phyloP scores from a whole-genome alignment of 768 basidiomycete genomes.

The Podaxis rugospora region DNA sequence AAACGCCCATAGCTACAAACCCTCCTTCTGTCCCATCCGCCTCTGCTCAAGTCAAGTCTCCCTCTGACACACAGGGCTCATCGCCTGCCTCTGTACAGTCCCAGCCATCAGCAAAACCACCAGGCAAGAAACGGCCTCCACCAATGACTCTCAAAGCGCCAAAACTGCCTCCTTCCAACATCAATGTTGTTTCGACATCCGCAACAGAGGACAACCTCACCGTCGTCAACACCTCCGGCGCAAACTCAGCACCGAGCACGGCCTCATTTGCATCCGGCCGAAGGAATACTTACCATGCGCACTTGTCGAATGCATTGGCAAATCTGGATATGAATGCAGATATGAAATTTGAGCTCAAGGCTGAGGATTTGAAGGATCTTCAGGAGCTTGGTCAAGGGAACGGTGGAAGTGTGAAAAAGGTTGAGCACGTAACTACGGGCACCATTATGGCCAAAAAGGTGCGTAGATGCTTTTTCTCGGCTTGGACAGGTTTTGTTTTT shows the following conservation, averaged over 20 bases:
- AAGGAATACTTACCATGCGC: slow-evolving; percentile 73
- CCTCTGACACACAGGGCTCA: too few species aligned
- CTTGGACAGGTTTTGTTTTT: neutral
- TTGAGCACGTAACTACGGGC: slow-evolving; percentile 86
- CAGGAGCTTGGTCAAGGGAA: slow-evolving; percentile 94
- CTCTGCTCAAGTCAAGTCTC: too few species aligned
- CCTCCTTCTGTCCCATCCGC: slow-evolving; percentile 13
- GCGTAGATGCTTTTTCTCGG: slow-evolving; percentile 20
- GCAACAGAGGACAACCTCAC: slow-evolving; percentile 30
- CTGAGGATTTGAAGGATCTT: slow-evolving; percentile 88
- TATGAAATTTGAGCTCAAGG: slow-evolving; percentile 77
- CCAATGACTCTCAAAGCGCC: slow-evolving; percentile 81
- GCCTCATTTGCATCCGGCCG: slow-evolving; percentile 32
- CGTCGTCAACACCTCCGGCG: slow-evolving; percentile 44
- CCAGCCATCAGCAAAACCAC: slow-evolving; percentile 12
- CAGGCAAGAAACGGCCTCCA: slow-evolving; percentile 68
- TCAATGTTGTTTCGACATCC: slow-evolving; percentile 31
- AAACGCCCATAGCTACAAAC: slow-evolving; percentile 9
- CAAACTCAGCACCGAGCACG: slow-evolving; percentile 45
- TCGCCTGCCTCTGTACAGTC: slow-evolving; percentile 16
- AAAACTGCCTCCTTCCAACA: slow-evolving; percentile 46
- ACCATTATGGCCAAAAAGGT: slow-evolving; percentile 99
- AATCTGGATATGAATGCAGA: slow-evolving; percentile 83
- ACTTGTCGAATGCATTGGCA: slow-evolving; percentile 80
- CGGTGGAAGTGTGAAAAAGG: slow-evolving; percentile 95